Evolutionary conservation across 805 yeast genomes (phyloP).

Genomic region (Yamadazyma scolyti): DNA sequence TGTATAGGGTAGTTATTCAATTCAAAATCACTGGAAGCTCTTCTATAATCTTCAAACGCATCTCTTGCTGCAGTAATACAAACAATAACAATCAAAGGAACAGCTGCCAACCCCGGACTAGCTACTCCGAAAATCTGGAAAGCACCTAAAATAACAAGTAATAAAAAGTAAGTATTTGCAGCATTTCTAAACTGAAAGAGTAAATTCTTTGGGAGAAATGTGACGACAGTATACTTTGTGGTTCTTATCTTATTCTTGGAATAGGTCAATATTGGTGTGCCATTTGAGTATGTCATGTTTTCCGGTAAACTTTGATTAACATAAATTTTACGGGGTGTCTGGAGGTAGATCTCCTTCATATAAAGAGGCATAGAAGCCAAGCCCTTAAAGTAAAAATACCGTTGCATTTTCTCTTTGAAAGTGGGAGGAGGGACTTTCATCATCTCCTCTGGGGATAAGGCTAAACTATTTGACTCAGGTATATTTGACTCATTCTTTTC

Average conservation of each 20-base stretch:
- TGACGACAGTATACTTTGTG: constrained; percentile 57
- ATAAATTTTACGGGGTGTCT: constrained; percentile 42
- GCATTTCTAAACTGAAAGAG: constrained; percentile 53
- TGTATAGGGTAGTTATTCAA: constrained; percentile 65
- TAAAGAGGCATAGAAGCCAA: constrained; percentile 29
- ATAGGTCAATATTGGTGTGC: constrained; percentile 33
- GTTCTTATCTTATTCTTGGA: constrained; percentile 60
- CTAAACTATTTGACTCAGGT: too few relatives aligned
- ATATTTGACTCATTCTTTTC: too few relatives aligned
- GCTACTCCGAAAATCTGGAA: constrained; percentile 72
- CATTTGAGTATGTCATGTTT: constrained; percentile 28
- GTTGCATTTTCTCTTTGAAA: constrained; percentile 16
- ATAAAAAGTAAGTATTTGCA: constrained; percentile 57
- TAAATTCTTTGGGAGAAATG: constrained; percentile 56
- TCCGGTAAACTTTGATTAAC: constrained; percentile 50
- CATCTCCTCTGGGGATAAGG: constrained; percentile 5
- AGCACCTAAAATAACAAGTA: constrained; percentile 51
- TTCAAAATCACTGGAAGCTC: constrained; percentile 62
- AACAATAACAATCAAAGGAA: constrained; percentile 78
- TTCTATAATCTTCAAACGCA: constrained; percentile 71
- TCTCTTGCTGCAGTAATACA: constrained; percentile 71
- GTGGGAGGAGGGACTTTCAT: constrained; percentile 17
- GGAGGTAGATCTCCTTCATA: constrained; percentile 32
- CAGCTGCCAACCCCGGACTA: constrained; percentile 71
- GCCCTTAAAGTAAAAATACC: constrained; percentile 19